phyloP scores from a whole-genome alignment of 148 eudicot genomes.

The Vaccinium darrowii region DNA sequence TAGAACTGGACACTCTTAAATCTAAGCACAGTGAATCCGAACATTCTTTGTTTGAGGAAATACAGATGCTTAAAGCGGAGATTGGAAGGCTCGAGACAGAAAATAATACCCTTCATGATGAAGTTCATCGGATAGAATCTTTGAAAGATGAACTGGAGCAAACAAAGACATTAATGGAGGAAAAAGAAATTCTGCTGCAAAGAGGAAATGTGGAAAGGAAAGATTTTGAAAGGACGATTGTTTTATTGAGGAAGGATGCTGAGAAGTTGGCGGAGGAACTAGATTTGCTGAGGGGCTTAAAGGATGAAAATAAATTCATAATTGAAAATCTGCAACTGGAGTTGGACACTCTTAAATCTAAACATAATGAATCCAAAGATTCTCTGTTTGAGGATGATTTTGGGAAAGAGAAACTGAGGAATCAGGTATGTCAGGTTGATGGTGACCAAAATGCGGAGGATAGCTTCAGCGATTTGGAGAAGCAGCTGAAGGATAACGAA shows the following conservation, averaged over 20 bases:
- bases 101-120: constrained; percentile 36
- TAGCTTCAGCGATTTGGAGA: constrained; percentile 58
- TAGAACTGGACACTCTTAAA: constrained; percentile 49
- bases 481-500: constrained; percentile 53
- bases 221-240: constrained; percentile 29
- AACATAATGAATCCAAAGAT: constrained; percentile 46
- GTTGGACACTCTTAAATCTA: constrained; percentile 42
- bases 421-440: constrained; percentile 49
- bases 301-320: constrained; percentile 45
- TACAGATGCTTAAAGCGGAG: too few relatives aligned
- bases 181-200: constrained; percentile 38
- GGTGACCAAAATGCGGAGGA: constrained; percentile 61
- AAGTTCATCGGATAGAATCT: constrained; percentile 24
- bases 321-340: constrained; percentile 46
- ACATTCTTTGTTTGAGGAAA: constrained; percentile 25
- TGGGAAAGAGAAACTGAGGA: constrained; percentile 66
- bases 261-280: constrained; percentile 48
- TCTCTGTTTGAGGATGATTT: constrained; percentile 48
- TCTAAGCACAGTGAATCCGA: constrained; percentile 44
- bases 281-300: constrained; percentile 32
- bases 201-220: constrained; percentile 32
- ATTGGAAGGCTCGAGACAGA: constrained; percentile 35
- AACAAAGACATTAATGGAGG: constrained; percentile 37
- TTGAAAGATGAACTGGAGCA: constrained; percentile 41
- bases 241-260: constrained; percentile 38